Percentiles rank a stretch among this genome's conserved stretches.
Conservation (phyloP, 2,329 filamentous ascomycete species). For the Aspergillus luchuensis region DNA sequence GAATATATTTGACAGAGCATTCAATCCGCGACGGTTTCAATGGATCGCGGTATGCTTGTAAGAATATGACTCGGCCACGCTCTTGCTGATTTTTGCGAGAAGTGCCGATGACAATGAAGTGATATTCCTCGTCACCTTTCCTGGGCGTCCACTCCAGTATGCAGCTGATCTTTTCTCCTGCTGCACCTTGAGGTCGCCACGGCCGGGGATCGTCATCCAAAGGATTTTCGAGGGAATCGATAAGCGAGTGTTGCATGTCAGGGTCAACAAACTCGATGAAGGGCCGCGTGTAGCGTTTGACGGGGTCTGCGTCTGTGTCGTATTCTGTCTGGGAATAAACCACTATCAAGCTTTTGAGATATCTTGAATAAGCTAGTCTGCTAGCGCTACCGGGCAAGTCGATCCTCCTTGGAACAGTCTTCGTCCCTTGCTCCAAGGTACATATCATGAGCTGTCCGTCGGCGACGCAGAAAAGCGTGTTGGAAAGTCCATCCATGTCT, state of each 20-base stretch:
- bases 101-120: conserved; percentile 46
- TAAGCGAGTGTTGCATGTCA: conserved; percentile 31
- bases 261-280: conserved; percentile 45
- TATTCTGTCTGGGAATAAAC: conserved; percentile 42
- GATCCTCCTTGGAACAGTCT: conserved; percentile 45
- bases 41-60: conserved; percentile 35
- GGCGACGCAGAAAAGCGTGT: conserved; percentile 52
- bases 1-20: conserved; percentile 40
- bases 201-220: conserved; percentile 15
- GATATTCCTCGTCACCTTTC: conserved; percentile 39
- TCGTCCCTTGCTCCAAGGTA: conserved; percentile 46
- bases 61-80: conserved; percentile 42
- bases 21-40: conserved; percentile 32
- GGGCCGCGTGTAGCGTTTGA: conserved; percentile 36
- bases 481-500: conserved; percentile 34
- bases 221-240: conserved; percentile 10
- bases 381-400: conserved; percentile 45
- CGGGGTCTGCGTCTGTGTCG: conserved; percentile 30
- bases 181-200: conserved; percentile 35
- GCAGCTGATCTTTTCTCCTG: conserved; percentile 45
- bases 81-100: conserved; percentile 32
- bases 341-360: conserved; percentile 52
- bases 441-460: conserved; percentile 52
- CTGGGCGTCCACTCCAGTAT: conserved; percentile 46
- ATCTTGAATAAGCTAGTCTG: conserved; percentile 49